Conservation (phyloP, 2,329 filamentous ascomycete genomes). For the Colletotrichum noveboracense region DNA sequence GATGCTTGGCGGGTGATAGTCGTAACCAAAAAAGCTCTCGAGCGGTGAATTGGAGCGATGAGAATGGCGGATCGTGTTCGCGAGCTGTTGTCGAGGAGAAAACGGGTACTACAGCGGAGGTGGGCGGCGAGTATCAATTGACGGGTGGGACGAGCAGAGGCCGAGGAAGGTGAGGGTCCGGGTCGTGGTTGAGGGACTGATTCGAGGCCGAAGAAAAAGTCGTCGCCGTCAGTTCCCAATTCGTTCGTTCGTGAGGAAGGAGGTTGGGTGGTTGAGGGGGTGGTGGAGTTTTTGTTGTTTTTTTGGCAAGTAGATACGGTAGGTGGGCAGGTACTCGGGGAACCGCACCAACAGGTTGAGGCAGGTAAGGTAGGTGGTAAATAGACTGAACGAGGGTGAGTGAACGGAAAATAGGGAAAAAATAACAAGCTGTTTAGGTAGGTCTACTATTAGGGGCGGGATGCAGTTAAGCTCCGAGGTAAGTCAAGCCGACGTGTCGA, state of each 20-base stretch:
- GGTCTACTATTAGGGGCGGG: conserved; percentile 16
- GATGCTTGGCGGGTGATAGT: conserved; percentile 31
- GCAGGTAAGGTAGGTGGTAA: not conserved
- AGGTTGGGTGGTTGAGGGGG: not conserved
- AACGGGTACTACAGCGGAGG: conserved; percentile 16
- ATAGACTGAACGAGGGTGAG: conserved; percentile 16
- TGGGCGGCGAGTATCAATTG: conserved; percentile 24
- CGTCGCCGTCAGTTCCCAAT: not conserved
- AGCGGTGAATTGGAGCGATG: conserved; percentile 24
- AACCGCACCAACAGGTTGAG: not conserved
- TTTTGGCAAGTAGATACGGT: not conserved
- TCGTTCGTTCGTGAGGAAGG: not conserved
- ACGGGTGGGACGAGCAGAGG: conserved; percentile 14
- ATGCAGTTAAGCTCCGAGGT: conserved; percentile 3
- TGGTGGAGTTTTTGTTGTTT: not conserved
- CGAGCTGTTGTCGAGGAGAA: not conserved
- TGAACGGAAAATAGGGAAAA: not conserved
- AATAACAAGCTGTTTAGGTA: not conserved
- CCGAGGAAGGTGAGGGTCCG: conserved; percentile 2
- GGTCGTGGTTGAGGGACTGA: not conserved
- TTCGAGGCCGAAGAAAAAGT: not conserved
- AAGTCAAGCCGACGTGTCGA: not conserved
- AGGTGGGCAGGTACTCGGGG: not conserved
- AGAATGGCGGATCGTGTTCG: not conserved
- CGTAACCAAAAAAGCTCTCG: conserved; percentile 35